phyloP scores from a whole-genome alignment of 2,329 filamentous ascomycete species.

The Pseudocercospora crystallina region DNA sequence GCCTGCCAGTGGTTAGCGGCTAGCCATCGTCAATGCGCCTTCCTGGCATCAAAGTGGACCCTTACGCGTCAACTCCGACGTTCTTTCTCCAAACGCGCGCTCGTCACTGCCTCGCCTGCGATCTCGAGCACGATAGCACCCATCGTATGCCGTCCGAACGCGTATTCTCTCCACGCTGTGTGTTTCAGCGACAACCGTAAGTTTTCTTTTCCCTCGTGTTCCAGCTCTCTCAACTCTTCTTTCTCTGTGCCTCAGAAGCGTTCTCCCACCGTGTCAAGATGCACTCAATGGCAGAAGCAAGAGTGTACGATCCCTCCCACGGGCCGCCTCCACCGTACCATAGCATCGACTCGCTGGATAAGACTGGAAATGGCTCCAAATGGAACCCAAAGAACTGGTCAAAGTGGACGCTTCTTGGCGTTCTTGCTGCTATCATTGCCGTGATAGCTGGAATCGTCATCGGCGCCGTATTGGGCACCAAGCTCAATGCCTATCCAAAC shows the following conservation, averaged over 20 bases:
- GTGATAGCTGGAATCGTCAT: constrained; percentile 28
- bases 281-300: too few species aligned
- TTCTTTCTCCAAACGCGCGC: neutral
- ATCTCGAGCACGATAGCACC: constrained; percentile 1
- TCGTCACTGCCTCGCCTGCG: neutral
- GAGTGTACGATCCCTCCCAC: neutral
- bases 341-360: constrained; percentile 13
- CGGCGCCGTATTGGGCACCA: constrained; percentile 29
- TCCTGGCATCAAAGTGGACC: neutral
- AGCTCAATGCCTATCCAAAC: constrained; percentile 27
- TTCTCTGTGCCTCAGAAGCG: too few species aligned
- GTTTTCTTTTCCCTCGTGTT: too few species aligned
- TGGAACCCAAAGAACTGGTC: constrained; percentile 30
- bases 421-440: constrained; percentile 16
- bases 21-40: too few species aligned
- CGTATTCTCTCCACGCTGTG: constrained; percentile 2
- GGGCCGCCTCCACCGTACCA: constrained; percentile 16
- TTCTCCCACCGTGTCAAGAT: neutral
- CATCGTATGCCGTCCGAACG: neutral
- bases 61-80: constrained; percentile 2
- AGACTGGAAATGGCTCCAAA: constrained; percentile 19
- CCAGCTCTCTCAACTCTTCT: too few species aligned
- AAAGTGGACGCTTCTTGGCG: constrained; percentile 20
- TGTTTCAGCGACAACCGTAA: neutral
- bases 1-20: too few species aligned